phyloP scores from a whole-genome alignment of 805 yeast genomes.

The Isabelozyma gotoi region DNA sequence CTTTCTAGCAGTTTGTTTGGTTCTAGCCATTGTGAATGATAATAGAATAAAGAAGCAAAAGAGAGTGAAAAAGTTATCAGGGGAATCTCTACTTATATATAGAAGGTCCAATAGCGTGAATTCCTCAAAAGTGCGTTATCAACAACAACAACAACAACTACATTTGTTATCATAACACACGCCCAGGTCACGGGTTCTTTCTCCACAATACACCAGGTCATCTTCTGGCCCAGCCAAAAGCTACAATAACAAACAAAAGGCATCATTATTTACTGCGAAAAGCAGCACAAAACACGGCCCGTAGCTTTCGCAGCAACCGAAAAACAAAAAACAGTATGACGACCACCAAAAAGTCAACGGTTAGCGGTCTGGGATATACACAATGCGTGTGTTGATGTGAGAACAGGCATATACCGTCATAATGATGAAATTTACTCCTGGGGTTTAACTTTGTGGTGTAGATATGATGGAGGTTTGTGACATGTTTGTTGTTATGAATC shows the following conservation, averaged over 20 bases:
- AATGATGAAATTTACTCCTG: neutral
- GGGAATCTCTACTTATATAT: neutral
- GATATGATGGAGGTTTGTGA: neutral
- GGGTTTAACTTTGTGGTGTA: neutral
- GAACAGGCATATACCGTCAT: too few species aligned
- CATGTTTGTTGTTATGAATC: neutral
- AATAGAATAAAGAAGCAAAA: neutral
- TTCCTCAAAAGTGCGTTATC: neutral
- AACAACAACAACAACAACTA: neutral
- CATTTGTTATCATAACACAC: neutral
- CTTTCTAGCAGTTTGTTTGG: slow-evolving; percentile 49
- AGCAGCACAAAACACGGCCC: neutral
- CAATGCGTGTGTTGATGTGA: neutral
- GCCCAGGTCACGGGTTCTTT: neutral
- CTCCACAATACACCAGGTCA: too few species aligned
- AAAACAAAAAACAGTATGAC: neutral
- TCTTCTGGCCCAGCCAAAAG: neutral
- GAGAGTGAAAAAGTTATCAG: neutral
- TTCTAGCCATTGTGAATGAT: slow-evolving; percentile 39
- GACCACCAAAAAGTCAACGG: neutral
- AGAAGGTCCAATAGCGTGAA: neutral
- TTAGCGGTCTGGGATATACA: neutral
- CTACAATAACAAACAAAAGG: neutral
- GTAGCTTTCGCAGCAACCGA: too few species aligned
- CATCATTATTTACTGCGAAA: neutral